Evolutionary conservation across 2,329 filamentous ascomycete genomes (phyloP).

Genomic region (Nigrospora osmanthi): DNA sequence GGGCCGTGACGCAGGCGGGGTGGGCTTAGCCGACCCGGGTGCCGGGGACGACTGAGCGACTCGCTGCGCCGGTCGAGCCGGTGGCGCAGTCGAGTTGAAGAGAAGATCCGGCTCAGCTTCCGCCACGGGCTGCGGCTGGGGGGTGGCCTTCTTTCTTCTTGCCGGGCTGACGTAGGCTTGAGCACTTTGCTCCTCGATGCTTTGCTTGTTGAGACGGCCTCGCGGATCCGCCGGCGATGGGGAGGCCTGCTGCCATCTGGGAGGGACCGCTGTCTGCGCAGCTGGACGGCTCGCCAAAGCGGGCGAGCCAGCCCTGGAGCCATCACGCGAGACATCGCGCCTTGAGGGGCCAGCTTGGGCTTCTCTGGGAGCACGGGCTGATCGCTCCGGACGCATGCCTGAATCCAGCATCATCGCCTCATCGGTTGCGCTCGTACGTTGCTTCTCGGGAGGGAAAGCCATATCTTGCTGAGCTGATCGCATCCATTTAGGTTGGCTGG

Average conservation of each 20-base stretch:
- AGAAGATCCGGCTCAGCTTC: slow-evolving; percentile 56
- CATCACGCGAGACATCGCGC: slow-evolving; percentile 30
- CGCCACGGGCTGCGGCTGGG: slow-evolving; percentile 33
- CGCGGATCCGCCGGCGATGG: slow-evolving; percentile 40
- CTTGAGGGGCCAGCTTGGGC: slow-evolving; percentile 9
- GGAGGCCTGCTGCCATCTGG: slow-evolving; percentile 51
- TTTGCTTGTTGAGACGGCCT: slow-evolving; percentile 62
- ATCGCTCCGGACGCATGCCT: slow-evolving; percentile 46
- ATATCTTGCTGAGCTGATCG: slow-evolving; percentile 54
- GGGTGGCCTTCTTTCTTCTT: slow-evolving; percentile 62
- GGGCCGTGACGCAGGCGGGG: slow-evolving; percentile 32
- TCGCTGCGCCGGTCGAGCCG: slow-evolving; percentile 10
- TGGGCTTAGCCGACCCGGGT: slow-evolving; percentile 21
- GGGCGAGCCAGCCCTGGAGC: slow-evolving; percentile 33
- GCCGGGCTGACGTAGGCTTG: slow-evolving; percentile 85
- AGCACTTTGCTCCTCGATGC: slow-evolving; percentile 70
- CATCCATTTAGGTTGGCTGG: slow-evolving; percentile 93
- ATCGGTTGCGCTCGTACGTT: slow-evolving; percentile 45
- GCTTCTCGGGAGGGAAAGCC: slow-evolving; percentile 22
- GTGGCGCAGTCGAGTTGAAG: slow-evolving; percentile 37
- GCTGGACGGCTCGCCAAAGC: slow-evolving; percentile 19
- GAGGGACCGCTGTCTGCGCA: slow-evolving; percentile 35
- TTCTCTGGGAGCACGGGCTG: slow-evolving; percentile 17
- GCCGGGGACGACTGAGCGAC: slow-evolving; percentile 23
- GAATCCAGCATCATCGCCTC: slow-evolving; percentile 76